Base-by-base conservation (phyloP, 257 asterid genomes). In the Primulina eburnea region DNA sequence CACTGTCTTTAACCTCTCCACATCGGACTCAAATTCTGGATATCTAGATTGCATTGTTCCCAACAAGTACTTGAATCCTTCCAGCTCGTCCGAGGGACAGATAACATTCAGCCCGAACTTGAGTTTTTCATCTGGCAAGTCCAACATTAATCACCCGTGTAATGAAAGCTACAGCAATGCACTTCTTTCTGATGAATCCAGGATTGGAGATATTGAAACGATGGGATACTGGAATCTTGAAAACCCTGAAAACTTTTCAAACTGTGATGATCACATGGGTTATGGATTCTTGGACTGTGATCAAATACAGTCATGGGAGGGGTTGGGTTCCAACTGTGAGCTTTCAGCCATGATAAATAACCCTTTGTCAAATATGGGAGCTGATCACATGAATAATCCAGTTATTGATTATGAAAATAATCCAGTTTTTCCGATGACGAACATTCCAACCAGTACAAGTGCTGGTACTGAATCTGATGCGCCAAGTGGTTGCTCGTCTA, bases 31-130 rank as follows among this genome's bases (percentile, higher is more conserved):
- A 1, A 86, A 87, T 52, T 94, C 99, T 1, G 99, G 99, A 4
- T 94, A 91, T 71, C 77, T 94, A 76, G 96, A 88, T 59, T 85
- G 97, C 83, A 88, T 94, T 2, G 96, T 94, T 21, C 99, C 97
- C 2, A 85, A 82, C 56, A 85, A 79, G 73, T 94, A 84, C 73
- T 76, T 94, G 74, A 89, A 86, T 75, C 97, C 97, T 67, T 75
- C 68, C 38, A 26, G 43, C 32, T 47, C 78, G 1, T 21, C 47
- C 17, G 74, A 32, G 5, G 58, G 63, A 62, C 71, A 65, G 6
- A 63, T n/a, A 43, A 43, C 12, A 10, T 16, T 53, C 17, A 28
- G 16, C 29, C 68, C 82, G 29, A 68, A 67, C 64, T 8, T 26
- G 26, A 62, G 52, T 57, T 50, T 77, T 34, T 57, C 75, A 32